A percentile compares a stretch with the other conserved stretches of the same genome.
These are phyloP conservation scores for Pinus taeda DNA, from an alignment of 75 land plant genomes.

Conservation along the genomic window DNA sequence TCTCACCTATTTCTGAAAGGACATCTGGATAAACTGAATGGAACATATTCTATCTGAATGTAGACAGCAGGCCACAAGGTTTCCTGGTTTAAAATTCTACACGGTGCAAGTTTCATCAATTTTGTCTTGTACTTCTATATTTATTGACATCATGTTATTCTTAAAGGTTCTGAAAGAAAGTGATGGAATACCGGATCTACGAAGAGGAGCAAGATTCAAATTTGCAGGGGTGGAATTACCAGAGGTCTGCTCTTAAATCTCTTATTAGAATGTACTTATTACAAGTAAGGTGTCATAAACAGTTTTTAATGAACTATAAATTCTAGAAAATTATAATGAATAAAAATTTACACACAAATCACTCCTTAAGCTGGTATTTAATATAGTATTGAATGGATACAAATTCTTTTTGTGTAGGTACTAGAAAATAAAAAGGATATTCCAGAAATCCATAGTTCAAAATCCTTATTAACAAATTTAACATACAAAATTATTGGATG, in stretches of 20 bases:
- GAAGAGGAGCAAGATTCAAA: constrained; percentile 67
- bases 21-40: neutral
- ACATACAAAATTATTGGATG: neutral
- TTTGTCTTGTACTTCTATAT: neutral
- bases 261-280: neutral
- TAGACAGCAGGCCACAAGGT: neutral
- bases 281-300: neutral
- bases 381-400: too few species aligned
- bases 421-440: neutral
- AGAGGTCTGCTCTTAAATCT: constrained; percentile 35
- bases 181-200: constrained; percentile 91
- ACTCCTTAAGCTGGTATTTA: too few species aligned
- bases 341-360: neutral
- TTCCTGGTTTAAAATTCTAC: neutral
- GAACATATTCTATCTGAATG: neutral
- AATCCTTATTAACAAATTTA: neutral
- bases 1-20: neutral
- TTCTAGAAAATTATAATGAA: neutral
- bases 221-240: constrained; percentile 59
- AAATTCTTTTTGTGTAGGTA: neutral
- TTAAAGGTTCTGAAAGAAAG: constrained; percentile 74
- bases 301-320: neutral
- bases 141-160: constrained; percentile 4
- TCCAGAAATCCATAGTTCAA: neutral
- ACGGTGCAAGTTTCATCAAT: neutral